phyloP scores from a whole-genome alignment of 2,329 filamentous ascomycete genomes.

The Colletotrichum sp. region DNA sequence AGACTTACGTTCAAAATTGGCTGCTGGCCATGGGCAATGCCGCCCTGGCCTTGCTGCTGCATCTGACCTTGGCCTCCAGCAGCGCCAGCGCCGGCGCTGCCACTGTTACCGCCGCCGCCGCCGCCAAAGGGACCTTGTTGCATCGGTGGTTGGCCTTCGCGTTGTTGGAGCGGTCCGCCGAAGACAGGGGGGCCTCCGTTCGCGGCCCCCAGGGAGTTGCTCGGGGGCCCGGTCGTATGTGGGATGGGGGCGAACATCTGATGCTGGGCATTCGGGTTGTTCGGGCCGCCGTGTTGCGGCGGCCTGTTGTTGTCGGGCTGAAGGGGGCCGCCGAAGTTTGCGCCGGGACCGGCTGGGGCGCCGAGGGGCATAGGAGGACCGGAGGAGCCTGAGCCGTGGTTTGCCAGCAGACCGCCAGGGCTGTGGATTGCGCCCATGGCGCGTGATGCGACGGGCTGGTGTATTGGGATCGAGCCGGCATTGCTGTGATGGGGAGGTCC shows the following conservation, averaged over 20 bases:
- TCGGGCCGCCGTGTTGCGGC: constrained; percentile 56
- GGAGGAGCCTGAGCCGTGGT: constrained; percentile 69
- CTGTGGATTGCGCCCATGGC: constrained; percentile 85
- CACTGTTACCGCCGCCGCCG: constrained; percentile 12
- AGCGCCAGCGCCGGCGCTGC: constrained; percentile 41
- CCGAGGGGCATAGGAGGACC: constrained; percentile 58
- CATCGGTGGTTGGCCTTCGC: constrained; percentile 58
- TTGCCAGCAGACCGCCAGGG: constrained; percentile 84
- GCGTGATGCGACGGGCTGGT: constrained; percentile 90
- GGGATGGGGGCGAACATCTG: constrained; percentile 64
- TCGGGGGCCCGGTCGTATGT: constrained; percentile 54
- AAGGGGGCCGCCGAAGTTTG: constrained; percentile 60
- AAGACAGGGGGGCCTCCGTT: constrained; percentile 70
- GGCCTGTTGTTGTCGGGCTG: constrained; percentile 57
- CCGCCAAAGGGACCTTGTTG: constrained; percentile 62
- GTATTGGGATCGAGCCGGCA: constrained; percentile 86
- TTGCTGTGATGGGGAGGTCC: constrained; percentile 82
- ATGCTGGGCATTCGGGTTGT: constrained; percentile 50
- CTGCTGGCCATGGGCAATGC: constrained; percentile 46
- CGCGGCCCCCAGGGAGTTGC: constrained; percentile 61
- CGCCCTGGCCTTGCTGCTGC: constrained; percentile 46
- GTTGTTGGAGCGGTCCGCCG: constrained; percentile 69
- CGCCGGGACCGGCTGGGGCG: constrained; percentile 54
- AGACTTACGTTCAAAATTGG: constrained; percentile 76
- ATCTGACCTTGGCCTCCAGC: constrained; percentile 71